Base-by-base conservation (phyloP, 352 stramenopile species). In the Globisporangium spiculum region DNA sequence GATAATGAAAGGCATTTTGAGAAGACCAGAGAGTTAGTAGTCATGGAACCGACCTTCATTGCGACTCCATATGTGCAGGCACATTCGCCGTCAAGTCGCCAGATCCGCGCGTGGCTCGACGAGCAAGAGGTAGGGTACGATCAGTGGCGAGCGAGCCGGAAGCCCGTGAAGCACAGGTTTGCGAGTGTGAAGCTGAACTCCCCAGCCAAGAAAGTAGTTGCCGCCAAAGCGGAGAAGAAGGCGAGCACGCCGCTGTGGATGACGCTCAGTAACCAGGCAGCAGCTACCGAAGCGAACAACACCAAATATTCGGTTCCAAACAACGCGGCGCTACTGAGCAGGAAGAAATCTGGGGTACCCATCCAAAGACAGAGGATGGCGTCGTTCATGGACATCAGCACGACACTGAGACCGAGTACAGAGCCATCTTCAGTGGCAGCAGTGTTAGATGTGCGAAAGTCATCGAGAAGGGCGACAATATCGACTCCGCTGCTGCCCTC, bases 21-120 rank as follows among this genome's bases (percentile, higher is more conserved):
- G 54, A 22, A 30, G 74, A 6, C 44, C 52, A 64, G 14, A 62
- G 38, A 60, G 20, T 38, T 32, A 34, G 44, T 32, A 34, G 44
- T 20, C 20, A 89, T 91, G 83, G 79, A 89, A 58, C 74, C 78
- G 26, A 77, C 75, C n/a, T 85, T 91, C 46, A 59, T 88, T 12
- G 69, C 69, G 30, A 88, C 77, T 46, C 82, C 84, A 12, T 91
- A 88, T 57, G 69, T 84, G 26, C 74, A 77, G 53, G 66, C 73
- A 10, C 69, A 54, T 1, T 72, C 80, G 1, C 72, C 74, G 4
- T 68, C 72, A 16, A 92, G 79, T 41, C 55, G 30, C 10, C 65
- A 71, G 36, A 88, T 92, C 60, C 81, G 80, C 8, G 71, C 76
- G 26, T 73, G 89, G 63, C 71, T 92, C 26, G 81, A 91, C 57